Conservation (phyloP, 768 basidiomycete species). For the Trichaptum fuscoviolaceum region DNA sequence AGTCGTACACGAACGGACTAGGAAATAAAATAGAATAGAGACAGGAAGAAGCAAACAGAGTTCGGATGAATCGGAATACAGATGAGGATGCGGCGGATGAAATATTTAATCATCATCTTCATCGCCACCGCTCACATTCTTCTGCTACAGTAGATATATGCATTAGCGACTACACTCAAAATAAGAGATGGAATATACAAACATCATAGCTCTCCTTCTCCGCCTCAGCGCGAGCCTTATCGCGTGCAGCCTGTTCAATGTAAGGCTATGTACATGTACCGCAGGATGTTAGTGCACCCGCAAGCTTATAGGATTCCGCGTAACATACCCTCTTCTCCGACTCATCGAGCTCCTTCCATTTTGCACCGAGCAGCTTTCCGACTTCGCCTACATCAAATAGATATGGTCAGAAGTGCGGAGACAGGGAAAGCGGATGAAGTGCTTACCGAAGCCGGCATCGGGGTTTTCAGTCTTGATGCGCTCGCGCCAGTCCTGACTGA, state of each 20-base stretch:
- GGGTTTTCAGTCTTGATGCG: conserved; percentile 95
- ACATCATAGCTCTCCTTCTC: conserved; percentile 57
- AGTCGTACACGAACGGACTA: neutral
- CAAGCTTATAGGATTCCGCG: neutral
- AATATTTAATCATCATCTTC: conserved; percentile 5
- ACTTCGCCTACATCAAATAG: conserved; percentile 61
- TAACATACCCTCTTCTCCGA: conserved; percentile 82
- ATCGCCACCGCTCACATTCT: conserved; percentile 3
- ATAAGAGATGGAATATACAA: conserved; percentile 25
- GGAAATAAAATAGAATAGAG: neutral
- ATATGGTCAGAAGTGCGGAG: conserved; percentile 13
- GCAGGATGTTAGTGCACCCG: conserved; percentile 2
- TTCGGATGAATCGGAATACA: neutral
- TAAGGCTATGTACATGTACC: conserved; percentile 58
- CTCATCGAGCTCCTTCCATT: conserved; percentile 94
- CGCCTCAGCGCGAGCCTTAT: conserved; percentile 83
- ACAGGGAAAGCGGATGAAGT: neutral
- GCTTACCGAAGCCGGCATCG: conserved; percentile 80
- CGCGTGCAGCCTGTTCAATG: conserved; percentile 75
- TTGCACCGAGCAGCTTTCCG: conserved; percentile 90
- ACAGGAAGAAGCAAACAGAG: neutral
- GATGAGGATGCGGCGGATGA: neutral
- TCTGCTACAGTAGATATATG: conserved; percentile 4
- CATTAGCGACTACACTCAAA: neutral
- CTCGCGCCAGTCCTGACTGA: conserved; percentile 93